Evolutionary conservation across 345 rosid genomes (phyloP), one percentile per base, ranked within the genome.

Genomic region (Toxicodendron radicans): DNA sequence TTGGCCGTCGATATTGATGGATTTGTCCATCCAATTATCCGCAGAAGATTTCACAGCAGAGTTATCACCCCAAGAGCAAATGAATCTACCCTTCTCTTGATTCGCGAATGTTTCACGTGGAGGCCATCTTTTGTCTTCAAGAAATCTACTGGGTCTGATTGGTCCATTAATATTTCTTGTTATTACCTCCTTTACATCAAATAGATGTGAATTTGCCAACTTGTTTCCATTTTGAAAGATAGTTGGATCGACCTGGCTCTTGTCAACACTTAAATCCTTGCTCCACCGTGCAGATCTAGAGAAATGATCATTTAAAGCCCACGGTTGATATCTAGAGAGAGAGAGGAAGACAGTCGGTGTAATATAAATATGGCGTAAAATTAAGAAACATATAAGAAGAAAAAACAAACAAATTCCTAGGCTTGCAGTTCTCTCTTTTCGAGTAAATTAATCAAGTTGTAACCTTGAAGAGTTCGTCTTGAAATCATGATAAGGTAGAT

Each of bases 51-150:
- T 58, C 0, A 6, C 61, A 9, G 54, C 16, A 45, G 21, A 20
- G 18, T 35, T 51, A 45, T 73, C 23, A 10, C 23, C 78, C 78
- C 68, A 65, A 54, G 71, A 41, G 54, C 54, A 53, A 64, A 35
- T 75, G 14, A 53, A 49, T 13, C 49, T 57, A n/a, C 32, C 4
- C 21, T 14, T 32, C 14, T 51, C 67, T 38, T 43, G 64, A 16
- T 70, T 68, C 49, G n/a, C 58, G 52, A 73, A 45, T 52, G 58
- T 65, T 60, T 81, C 77, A 4, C 68, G 12, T 5, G 85, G 83
- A 48, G 69, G 83, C 85, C 88, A 82, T 56, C 62, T 75, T 68
- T 69, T 84, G 24, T 78, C 80, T 70, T 84, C 86, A 9, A 76
- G 76, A 76, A 76, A 75, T 49, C 75, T 12, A 41, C 67, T 63